Percentiles rank a stretch among this genome's conserved stretches.
Evolutionary conservation across 2,329 filamentous ascomycete genomes (phyloP).

Genomic region (Cercospora canescens): DNA sequence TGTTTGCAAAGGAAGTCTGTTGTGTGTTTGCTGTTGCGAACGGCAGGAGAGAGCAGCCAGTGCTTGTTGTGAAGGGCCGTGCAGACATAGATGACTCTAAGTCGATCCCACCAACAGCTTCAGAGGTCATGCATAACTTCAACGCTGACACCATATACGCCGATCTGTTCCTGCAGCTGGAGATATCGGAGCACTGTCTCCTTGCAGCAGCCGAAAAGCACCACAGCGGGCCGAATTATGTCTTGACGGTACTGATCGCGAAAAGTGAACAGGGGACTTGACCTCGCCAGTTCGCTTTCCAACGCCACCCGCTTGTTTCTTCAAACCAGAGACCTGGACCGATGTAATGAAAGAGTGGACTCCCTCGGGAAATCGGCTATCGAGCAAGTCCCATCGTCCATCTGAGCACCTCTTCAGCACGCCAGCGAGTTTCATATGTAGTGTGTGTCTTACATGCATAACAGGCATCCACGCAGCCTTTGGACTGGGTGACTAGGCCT

Average conservation of each 20-base stretch:
- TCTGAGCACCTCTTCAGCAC: background rate
- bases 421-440: background rate
- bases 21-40: background rate
- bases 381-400: background rate
- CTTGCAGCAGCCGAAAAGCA: background rate
- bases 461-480: background rate
- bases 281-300: background rate
- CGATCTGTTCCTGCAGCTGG: background rate
- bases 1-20: background rate
- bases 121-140: no score
- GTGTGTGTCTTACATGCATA: background rate
- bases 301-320: background rate
- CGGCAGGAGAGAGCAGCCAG: background rate
- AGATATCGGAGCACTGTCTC: background rate
- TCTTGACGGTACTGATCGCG: background rate
- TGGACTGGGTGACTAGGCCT: background rate
- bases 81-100: background rate
- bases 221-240: background rate
- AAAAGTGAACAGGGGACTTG: background rate
- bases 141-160: background rate
- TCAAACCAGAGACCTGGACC: background rate
- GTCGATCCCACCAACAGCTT: no score
- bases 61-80: background rate
- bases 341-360: background rate
- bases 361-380: background rate